Evolutionary conservation across 2,329 filamentous ascomycete genomes (phyloP).

Genomic region (Ceratocystis papillata): DNA sequence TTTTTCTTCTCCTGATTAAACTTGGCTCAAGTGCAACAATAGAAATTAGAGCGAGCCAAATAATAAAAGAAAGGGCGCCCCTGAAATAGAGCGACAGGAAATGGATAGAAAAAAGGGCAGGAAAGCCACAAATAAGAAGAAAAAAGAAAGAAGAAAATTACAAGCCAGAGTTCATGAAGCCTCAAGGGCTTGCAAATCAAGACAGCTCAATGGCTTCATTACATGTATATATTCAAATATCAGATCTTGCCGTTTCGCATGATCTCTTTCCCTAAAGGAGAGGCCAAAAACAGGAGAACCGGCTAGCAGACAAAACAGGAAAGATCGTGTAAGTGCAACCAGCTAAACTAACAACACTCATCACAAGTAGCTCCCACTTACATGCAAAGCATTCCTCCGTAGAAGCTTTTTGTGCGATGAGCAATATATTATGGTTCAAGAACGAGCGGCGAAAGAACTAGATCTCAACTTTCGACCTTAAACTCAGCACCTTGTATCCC

Average conservation of each 20-base stretch:
- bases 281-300: background rate
- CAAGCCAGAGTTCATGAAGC: background rate
- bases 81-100: background rate
- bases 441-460: too few species aligned
- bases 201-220: background rate
- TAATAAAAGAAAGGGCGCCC: background rate
- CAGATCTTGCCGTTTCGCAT: background rate
- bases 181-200: background rate
- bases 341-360: too few species aligned
- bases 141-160: background rate
- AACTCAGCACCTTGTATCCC: too few species aligned
- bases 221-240: background rate
- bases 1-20: slow-evolving; percentile 8
- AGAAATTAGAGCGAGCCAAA: slow-evolving; percentile 10
- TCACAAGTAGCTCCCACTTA: too few species aligned
- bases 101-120: too few species aligned
- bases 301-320: background rate
- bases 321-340: slow-evolving; percentile 7
- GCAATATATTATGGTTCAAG: too few species aligned
- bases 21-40: slow-evolving; percentile 6
- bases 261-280: background rate
- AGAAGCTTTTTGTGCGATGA: too few species aligned
- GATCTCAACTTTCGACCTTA: too few species aligned
- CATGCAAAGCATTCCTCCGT: too few species aligned
- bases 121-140: background rate